Conservation (phyloP, 495 filamentous ascomycete species). For the Hypoxylon fuscum region DNA sequence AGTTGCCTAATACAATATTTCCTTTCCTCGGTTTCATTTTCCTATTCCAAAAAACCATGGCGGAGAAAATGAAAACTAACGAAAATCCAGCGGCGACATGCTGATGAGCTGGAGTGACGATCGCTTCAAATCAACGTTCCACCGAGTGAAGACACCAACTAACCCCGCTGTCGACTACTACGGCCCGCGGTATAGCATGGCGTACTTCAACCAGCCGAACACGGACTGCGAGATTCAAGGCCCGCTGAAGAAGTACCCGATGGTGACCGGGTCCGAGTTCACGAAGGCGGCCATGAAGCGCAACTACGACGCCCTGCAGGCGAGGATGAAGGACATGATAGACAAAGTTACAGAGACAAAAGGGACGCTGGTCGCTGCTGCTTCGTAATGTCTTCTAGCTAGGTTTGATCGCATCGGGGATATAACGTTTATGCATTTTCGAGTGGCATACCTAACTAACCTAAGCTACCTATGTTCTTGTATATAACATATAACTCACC, state of each 20-base stretch:
- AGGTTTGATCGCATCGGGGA: too few species aligned
- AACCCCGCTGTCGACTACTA: constrained; percentile 61
- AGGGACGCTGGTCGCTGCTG: constrained; percentile 18
- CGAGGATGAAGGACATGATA: constrained; percentile 41
- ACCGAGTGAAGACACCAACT: constrained; percentile 67
- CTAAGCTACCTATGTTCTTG: too few species aligned
- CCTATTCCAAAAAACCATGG: background rate
- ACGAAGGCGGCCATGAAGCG: constrained; percentile 65
- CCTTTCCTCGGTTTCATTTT: background rate
- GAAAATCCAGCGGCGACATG: constrained; percentile 60
- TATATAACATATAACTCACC: too few species aligned
- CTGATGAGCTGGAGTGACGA: constrained; percentile 77
- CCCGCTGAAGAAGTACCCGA: constrained; percentile 67
- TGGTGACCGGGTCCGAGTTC: constrained; percentile 66
- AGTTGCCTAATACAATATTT: constrained; percentile 3
- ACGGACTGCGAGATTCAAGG: constrained; percentile 68
- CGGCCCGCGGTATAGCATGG: constrained; percentile 68
- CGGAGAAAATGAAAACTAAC: background rate
- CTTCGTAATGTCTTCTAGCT: constrained; percentile 9
- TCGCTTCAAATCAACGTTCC: constrained; percentile 72
- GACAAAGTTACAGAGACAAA: background rate
- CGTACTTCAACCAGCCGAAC: constrained; percentile 73
- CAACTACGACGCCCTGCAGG: constrained; percentile 62
- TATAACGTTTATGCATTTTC: too few species aligned
- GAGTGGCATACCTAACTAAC: background rate